Base-by-base conservation (phyloP, 2,329 filamentous ascomycete genomes). In the Scleromitrula shiraiana region DNA sequence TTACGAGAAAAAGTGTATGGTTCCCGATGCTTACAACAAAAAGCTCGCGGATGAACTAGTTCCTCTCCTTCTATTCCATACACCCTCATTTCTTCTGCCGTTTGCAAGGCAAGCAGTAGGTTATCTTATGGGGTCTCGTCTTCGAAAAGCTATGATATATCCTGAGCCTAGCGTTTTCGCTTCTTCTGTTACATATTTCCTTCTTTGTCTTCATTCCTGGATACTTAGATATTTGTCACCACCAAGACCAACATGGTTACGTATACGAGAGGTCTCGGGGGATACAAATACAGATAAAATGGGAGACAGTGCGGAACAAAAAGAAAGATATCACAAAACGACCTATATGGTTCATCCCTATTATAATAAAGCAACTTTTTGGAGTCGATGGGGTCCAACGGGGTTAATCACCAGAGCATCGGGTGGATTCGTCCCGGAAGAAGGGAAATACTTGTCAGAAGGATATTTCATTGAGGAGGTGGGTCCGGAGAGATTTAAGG, bases 261-360 rank as follows among this genome's bases (percentile, higher is more conserved):
- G 61, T 61, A 50, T 70, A 55, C 54, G 64, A 47, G 62, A 63
- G 48, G 43, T 78, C 35, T 65, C 67, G 2, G 68, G 75, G 0
- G 75, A 85, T 52, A 65, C 70, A 8, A 65, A 71, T 24, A 15
- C n/a, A n/a, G n/a, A n/a, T n/a, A n/a, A n/a, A n/a, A n/a, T n/a
- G n/a, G n/a, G n/a, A n/a, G n/a, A n/a, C n/a, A n/a, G n/a, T n/a
- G n/a, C n/a, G n/a, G n/a, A n/a, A n/a, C n/a, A 26, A 4, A 74
- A 76, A 0, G 75, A 76, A 0, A 73, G 75, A 3, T 72, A 79
- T 53, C 69, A 72, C 45, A 62, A 66, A 57, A 62, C 67, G 0
- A 55, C 68, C 30, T 85, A 79, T 65, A 71, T 81, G 22, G 75
- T 77, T 9, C 75, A 79, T 39, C 84, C 83, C 2, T 85, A 77